phyloP scores from a whole-genome alignment of 2,329 filamentous ascomycete genomes.

The Aotearoamyces nothofagi region DNA sequence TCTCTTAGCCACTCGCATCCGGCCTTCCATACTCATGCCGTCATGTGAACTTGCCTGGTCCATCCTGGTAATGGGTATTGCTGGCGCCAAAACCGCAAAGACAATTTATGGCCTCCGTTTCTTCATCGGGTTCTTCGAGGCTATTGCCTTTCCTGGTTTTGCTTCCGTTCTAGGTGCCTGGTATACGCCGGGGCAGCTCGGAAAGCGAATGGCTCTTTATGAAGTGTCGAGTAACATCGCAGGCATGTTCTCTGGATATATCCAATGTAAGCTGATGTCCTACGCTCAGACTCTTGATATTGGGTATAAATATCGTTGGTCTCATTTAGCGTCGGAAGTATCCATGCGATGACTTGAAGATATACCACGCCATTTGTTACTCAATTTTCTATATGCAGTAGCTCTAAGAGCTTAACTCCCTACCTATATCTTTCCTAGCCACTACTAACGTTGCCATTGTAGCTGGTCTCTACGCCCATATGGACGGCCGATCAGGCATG shows the following conservation, averaged over 20 bases:
- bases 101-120: slow-evolving; percentile 26
- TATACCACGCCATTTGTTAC: too few species aligned
- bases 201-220: slow-evolving; percentile 5
- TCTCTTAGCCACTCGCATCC: slow-evolving; percentile 24
- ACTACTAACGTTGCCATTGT: slow-evolving; percentile 24
- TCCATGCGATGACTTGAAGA: too few species aligned
- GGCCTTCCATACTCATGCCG: slow-evolving; percentile 28
- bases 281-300: too few species aligned
- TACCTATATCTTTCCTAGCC: too few species aligned
- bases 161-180: slow-evolving; percentile 6
- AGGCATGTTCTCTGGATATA: slow-evolving; percentile 24
- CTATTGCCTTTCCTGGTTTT: slow-evolving; percentile 3
- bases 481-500: slow-evolving; percentile 24
- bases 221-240: slow-evolving; percentile 3
- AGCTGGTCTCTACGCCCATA: slow-evolving; percentile 21
- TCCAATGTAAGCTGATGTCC: too few species aligned
- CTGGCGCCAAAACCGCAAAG: slow-evolving; percentile 13
- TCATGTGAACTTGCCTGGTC: slow-evolving; percentile 19
- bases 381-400: too few species aligned
- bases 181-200: slow-evolving; percentile 6
- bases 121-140: slow-evolving; percentile 22
- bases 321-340: too few species aligned
- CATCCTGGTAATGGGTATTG: slow-evolving; percentile 4
- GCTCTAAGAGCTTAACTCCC: too few species aligned
- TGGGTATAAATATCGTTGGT: too few species aligned